A percentile compares a stretch with the other conserved stretches of the same genome.
Conservation (phyloP, 257 asterid genomes). For the Fraxinus excelsior region DNA sequence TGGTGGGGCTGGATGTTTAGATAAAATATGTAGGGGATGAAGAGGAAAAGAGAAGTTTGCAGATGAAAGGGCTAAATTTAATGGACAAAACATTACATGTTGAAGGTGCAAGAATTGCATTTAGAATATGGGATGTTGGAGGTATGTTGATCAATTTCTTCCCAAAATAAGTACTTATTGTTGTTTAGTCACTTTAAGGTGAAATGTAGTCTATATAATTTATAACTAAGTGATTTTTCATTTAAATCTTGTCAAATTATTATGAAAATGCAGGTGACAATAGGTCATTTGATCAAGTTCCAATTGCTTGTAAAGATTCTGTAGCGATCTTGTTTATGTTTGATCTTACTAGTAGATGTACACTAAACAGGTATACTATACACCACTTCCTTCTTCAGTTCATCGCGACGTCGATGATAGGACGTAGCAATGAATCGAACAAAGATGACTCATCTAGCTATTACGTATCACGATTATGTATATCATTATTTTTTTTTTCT, state of each 20-base stretch:
- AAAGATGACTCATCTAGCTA: background rate
- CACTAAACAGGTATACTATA: conserved; percentile 60
- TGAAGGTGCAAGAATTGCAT: conserved; percentile 77
- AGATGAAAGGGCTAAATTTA: conserved; percentile 74
- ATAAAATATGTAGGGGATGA: conserved; percentile 82
- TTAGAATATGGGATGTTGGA: conserved; percentile 90
- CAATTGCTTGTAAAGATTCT: conserved; percentile 89
- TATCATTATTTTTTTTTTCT: background rate
- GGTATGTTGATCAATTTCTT: conserved; percentile 42
- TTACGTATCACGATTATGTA: background rate
- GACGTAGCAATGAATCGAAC: too few species aligned
- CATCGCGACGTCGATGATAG: background rate
- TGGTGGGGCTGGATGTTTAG: conserved; percentile 30
- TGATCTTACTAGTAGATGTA: conserved; percentile 80
- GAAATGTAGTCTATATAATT: background rate
- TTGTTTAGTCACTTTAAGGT: background rate
- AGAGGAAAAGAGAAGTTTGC: conserved; percentile 60
- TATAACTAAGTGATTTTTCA: background rate
- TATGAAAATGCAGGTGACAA: conserved; percentile 51
- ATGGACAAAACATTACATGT: conserved; percentile 71
- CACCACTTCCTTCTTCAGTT: background rate
- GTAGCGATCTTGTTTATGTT: conserved; percentile 87
- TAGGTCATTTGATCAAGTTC: conserved; percentile 70
- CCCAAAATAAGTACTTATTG: background rate
- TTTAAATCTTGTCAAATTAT: background rate